These are phyloP conservation scores for Bacidia gigantensis DNA, from an alignment of 495 filamentous ascomycete species.

Conservation along the genomic window DNA sequence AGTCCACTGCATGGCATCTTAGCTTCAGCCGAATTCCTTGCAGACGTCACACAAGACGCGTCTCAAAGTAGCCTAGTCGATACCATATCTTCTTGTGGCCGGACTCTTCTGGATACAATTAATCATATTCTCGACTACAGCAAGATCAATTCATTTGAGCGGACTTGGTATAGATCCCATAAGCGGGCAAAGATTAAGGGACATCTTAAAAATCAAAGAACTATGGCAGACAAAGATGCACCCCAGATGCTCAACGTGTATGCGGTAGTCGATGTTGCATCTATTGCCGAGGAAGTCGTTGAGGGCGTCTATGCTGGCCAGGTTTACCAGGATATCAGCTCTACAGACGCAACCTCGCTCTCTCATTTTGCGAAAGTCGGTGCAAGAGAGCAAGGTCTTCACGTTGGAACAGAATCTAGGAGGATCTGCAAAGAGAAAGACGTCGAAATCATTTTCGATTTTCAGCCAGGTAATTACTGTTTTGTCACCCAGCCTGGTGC, in stretches of 20 bases:
- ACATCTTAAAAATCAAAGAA: constrained; percentile 18
- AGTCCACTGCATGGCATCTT: constrained; percentile 67
- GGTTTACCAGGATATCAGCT: constrained; percentile 17
- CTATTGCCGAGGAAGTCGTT: constrained; percentile 36
- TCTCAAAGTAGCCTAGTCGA: constrained; percentile 53
- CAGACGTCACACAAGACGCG: constrained; percentile 32
- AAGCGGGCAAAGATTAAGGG: constrained; percentile 22
- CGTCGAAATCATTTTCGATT: constrained; percentile 50
- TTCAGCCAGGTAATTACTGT: constrained; percentile 44
- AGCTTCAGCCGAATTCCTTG: constrained; percentile 53
- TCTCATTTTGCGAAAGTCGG: constrained; percentile 6
- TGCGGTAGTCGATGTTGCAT: constrained; percentile 20
- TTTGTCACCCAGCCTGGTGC: constrained; percentile 61
- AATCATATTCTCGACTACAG: constrained; percentile 58
- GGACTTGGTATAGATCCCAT: constrained; percentile 19
- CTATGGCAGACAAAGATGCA: constrained; percentile 15
- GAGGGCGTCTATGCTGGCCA: constrained; percentile 25
- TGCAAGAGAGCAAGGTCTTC: constrained; percentile 14
- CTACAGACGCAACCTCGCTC: constrained; percentile 10
- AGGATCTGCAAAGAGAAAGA: constrained; percentile 14
- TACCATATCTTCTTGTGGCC: constrained; percentile 61
- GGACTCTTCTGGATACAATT: constrained; percentile 61
- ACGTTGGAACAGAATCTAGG: constrained; percentile 16
- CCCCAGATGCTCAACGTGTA: constrained; percentile 32
- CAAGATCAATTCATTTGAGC: constrained; percentile 48